Percentiles rank a stretch among this genome's conserved stretches.
phyloP scores from a whole-genome alignment of 2,329 filamentous ascomycete genomes.

The Alternaria tenuissima region DNA sequence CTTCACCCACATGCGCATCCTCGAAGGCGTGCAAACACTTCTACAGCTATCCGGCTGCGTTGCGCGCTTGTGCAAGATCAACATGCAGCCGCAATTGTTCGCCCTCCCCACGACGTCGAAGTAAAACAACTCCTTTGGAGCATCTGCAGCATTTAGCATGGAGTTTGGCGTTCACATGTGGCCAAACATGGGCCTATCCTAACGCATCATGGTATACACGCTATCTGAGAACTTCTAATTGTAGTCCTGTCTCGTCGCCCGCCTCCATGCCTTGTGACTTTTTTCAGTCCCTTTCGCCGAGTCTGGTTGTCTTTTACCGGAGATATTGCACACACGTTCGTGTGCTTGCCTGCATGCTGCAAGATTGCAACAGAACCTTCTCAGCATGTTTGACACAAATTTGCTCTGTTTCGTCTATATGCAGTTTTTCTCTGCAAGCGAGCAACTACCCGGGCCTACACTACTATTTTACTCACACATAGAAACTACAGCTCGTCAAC shows the following conservation, averaged over 20 bases:
- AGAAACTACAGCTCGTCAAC: neutral
- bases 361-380: neutral
- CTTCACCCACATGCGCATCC: slow-evolving; percentile 98
- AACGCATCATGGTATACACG: neutral
- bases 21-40: slow-evolving; percentile 96
- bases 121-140: slow-evolving; percentile 6
- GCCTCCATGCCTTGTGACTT: neutral
- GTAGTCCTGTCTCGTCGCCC: neutral
- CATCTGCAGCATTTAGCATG: slow-evolving; percentile 42
- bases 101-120: slow-evolving; percentile 47
- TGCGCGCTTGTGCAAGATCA: slow-evolving; percentile 89
- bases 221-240: neutral
- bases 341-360: neutral
- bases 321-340: neutral
- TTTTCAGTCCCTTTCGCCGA: neutral
- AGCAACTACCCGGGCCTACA: neutral
- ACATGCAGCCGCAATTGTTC: slow-evolving; percentile 92
- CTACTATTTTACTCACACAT: neutral
- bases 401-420: too few species aligned
- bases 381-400: neutral
- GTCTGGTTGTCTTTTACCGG: neutral
- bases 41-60: slow-evolving; percentile 94
- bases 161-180: slow-evolving; percentile 31
- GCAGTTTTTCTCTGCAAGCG: neutral
- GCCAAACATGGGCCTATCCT: neutral